Base-by-base conservation (phyloP, 495 filamentous ascomycete genomes). In the Xanthoparmelia taractica region DNA sequence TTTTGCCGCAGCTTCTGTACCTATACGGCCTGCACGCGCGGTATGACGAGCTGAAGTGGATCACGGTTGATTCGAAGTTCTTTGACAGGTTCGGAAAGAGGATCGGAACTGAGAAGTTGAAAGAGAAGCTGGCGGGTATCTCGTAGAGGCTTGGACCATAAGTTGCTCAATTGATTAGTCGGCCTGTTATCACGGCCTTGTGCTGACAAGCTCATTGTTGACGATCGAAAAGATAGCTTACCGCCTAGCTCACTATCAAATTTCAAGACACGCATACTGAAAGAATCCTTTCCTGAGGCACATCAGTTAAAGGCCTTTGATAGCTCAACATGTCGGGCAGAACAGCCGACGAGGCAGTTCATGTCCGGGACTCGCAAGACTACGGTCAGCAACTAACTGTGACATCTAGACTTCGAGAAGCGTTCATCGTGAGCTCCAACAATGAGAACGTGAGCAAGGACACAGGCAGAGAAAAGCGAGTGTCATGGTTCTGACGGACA, bases 11-110 rank as follows among this genome's bases (percentile, higher is more conserved):
- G 69, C 48, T 68, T 18, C 23, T 31, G 1, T 56, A 63, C 25
- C 64, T 71, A 40, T 66, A 59, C 25, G 25, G 48, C 11, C 45
- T 68, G n/a, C 47, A 59, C 31, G n/a, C 23, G 7, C 43, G 41
- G 25, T 60, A 59, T 23, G 66, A 68, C n/a, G 57, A 59, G 25
- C 33, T 48, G 15, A 66, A 63, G 33, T 71, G 69, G 69, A 33
- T 67, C 37, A 57, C 45, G 34, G 25, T 71, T n/a, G 61, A 62
- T 31, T 66, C 63, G 11, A 69, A 63, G 31, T 67, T 65, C 64
- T 69, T 65, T 45, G 69, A 71, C 40, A 59, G 60, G 62, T 63
- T 60, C 23, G 64, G 67, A n/a, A 69, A 67, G 55, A 57, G 69
- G n/a, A 18, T 71, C 27, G 61, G 62, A 23, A 25, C 61, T 3